These are phyloP conservation scores for Metarhizium album DNA, from an alignment of 2,329 filamentous ascomycete genomes.

Conservation along the genomic window DNA sequence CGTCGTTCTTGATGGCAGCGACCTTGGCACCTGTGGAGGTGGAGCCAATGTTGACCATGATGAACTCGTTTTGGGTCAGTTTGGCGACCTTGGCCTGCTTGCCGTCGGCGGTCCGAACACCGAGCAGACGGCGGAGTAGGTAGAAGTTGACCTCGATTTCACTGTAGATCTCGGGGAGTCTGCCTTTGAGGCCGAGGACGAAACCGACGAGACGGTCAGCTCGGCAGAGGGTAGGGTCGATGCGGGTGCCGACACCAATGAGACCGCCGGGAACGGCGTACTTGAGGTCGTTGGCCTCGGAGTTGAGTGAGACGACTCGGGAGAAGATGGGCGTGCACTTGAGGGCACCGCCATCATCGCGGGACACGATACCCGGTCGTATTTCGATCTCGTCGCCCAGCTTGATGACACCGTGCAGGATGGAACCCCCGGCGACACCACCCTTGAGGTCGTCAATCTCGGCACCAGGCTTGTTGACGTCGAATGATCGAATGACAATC, in stretches of 20 bases:
- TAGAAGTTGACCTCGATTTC: conserved; percentile 99
- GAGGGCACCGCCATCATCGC: conserved; percentile 85
- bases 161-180: conserved; percentile 91
- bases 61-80: conserved; percentile 93
- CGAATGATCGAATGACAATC: conserved; percentile 98
- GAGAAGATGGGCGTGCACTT: conserved; percentile 97
- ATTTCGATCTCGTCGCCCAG: conserved; percentile 98
- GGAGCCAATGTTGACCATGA: conserved; percentile 99
- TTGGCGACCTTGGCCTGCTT: conserved; percentile 99
- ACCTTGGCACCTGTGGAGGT: conserved; percentile 97
- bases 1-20: conserved; percentile 92
- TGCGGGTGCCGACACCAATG: conserved; percentile 94
- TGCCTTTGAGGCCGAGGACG: conserved; percentile 89
- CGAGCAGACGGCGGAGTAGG: conserved; percentile 82
- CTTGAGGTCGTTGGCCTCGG: conserved; percentile 96
- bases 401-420: conserved; percentile 93
- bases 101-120: conserved; percentile 94
- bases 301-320: conserved; percentile 87
- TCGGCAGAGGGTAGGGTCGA: conserved; percentile 95
- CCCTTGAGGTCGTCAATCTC: conserved; percentile 98
- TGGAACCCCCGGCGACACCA: conserved; percentile 94
- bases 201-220: conserved; percentile 98
- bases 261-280: conserved; percentile 96
- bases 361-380: conserved; percentile 92
- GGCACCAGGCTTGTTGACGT: conserved; percentile 98